A percentile compares a stretch with the other conserved stretches of the same genome.
Evolutionary conservation across 345 rosid species (phyloP).

Genomic region (Pistacia integerrima): DNA sequence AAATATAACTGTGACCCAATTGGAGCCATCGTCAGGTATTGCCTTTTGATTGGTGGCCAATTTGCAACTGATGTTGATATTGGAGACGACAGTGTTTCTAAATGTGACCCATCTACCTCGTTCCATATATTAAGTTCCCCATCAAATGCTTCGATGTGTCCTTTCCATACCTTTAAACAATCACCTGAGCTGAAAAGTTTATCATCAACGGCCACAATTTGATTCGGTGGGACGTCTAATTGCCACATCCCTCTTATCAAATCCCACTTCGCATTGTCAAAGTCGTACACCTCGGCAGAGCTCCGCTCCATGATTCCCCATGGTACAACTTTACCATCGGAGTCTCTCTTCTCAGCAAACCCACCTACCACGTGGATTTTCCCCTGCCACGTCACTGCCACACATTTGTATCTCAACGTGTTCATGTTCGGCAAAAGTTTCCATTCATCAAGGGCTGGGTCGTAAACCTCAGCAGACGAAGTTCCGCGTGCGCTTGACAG

Average conservation of each 20-base stretch:
- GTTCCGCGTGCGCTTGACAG: constrained; percentile 25
- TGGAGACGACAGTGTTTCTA: constrained; percentile 27
- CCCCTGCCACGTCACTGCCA: constrained; percentile 47
- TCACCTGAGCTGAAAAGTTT: constrained; percentile 59
- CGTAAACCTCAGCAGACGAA: constrained; percentile 38
- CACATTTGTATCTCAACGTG: constrained; percentile 48
- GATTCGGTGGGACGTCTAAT: constrained; percentile 65
- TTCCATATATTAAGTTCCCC: constrained; percentile 50
- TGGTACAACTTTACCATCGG: constrained; percentile 12
- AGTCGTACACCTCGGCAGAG: constrained; percentile 55
- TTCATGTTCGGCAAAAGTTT: constrained; percentile 34
- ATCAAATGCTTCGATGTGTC: constrained; percentile 46
- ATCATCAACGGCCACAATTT: constrained; percentile 39
- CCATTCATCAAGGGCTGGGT: constrained; percentile 38
- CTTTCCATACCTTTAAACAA: constrained; percentile 60
- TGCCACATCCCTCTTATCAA: constrained; percentile 56
- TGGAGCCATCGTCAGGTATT: constrained; percentile 35
- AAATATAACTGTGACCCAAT: constrained; percentile 30
- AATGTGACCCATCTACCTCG: constrained; percentile 52
- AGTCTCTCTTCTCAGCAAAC: constrained; percentile 24
- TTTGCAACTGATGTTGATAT: constrained; percentile 16
- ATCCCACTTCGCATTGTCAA: constrained; percentile 37
- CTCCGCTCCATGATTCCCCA: constrained; percentile 44
- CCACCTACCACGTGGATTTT: constrained; percentile 52
- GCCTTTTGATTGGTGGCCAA: constrained; percentile 30